phyloP scores from a whole-genome alignment of 2,329 filamentous ascomycete species.

The Sclerotinia trifoliorum region DNA sequence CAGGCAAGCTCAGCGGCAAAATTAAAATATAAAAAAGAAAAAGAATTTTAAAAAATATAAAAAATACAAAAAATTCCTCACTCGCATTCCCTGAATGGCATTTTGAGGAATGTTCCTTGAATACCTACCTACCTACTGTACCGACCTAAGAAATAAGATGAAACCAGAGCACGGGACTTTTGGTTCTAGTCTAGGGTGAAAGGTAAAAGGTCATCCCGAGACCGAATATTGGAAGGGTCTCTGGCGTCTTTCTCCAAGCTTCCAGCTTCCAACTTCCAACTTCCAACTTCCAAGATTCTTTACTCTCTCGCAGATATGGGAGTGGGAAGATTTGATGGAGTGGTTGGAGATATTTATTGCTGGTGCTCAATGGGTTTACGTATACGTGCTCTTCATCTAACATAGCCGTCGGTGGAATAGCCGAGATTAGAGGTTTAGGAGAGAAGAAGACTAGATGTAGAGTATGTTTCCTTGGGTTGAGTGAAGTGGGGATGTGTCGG shows the following conservation, averaged over 20 bases:
- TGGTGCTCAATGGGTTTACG: background rate
- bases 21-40: background rate
- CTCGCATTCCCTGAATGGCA: background rate
- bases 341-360: background rate
- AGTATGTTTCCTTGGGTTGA: background rate
- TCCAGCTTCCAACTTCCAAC: background rate
- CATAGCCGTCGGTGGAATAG: background rate
- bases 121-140: too few relatives aligned
- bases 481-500: background rate
- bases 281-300: background rate
- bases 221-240: slow-evolving; percentile 21
- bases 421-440: slow-evolving; percentile 17
- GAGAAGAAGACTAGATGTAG: background rate
- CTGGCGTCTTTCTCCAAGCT: slow-evolving; percentile 15
- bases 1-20: background rate
- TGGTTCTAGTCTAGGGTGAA: background rate
- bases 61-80: background rate
- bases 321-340: background rate
- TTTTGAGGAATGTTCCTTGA: background rate
- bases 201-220: background rate
- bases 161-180: slow-evolving; percentile 6
- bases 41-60: too few relatives aligned
- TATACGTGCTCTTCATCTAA: slow-evolving; percentile 14
- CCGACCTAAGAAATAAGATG: background rate
- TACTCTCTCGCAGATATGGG: slow-evolving; percentile 6